These are phyloP conservation scores for Omphalotus guepiniiformis DNA, from an alignment of 768 basidiomycete species.

Conservation along the genomic window DNA sequence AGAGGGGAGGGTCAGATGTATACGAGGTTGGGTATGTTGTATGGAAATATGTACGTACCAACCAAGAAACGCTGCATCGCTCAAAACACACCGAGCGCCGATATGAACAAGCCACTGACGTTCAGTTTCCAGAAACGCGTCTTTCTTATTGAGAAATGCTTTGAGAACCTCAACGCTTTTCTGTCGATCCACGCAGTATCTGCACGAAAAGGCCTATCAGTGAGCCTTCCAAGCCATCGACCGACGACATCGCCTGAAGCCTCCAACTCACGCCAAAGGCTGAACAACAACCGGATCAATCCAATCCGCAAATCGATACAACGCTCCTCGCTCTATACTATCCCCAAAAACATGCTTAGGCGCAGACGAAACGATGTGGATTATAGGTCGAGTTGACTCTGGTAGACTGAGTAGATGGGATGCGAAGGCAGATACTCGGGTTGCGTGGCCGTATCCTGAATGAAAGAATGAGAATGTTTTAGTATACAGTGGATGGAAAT, in stretches of 20 bases:
- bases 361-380: conserved; percentile 72
- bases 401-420: conserved; percentile 49
- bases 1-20: not conserved
- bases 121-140: conserved; percentile 51
- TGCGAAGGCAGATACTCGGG: conserved; percentile 73
- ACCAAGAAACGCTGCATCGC: conserved; percentile 75
- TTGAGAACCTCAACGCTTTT: conserved; percentile 63
- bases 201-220: conserved; percentile 21
- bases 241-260: not conserved
- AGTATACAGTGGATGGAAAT: not conserved
- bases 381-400: conserved; percentile 33
- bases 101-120: conserved; percentile 50
- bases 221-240: not conserved
- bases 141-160: conserved; percentile 53
- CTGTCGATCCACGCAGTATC: conserved; percentile 69
- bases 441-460: conserved; percentile 82
- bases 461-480: conserved; percentile 1
- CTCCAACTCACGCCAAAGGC: conserved; percentile 60
- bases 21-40: not conserved
- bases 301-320: conserved; percentile 58
- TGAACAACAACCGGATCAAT: conserved; percentile 82
- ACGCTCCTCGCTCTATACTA: conserved; percentile 56
- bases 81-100: conserved; percentile 56
- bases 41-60: conserved; percentile 45
- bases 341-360: conserved; percentile 68